Evolutionary conservation across 805 yeast species (phyloP).

Genomic region (Zygoascus ofunaensis): DNA sequence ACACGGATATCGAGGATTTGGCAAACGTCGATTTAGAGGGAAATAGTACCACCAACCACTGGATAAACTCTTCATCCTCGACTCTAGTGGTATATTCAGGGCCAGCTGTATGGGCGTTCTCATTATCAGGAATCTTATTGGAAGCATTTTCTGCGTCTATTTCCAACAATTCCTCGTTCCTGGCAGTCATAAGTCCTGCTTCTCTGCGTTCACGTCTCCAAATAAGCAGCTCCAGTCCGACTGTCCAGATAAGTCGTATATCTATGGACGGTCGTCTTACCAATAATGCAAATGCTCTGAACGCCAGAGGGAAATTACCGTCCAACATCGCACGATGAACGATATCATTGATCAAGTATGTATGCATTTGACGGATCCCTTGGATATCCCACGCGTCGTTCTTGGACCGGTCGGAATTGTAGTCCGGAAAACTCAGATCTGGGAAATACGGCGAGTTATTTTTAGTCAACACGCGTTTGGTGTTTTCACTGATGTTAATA

Average conservation of each 20-base stretch:
- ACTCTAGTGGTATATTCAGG: constrained; percentile 1
- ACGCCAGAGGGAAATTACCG: constrained; percentile 12
- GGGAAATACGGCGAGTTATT: constrained; percentile 1
- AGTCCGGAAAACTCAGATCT: background rate
- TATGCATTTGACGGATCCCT: constrained; percentile 2
- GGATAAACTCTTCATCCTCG: constrained; percentile 17
- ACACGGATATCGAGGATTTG: constrained; percentile 2
- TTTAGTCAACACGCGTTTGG: constrained; percentile 2
- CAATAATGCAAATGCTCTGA: constrained; percentile 14
- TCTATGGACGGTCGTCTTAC: constrained; percentile 12
- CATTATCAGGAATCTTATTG: background rate
- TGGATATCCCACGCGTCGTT: background rate
- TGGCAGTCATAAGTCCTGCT: constrained; percentile 1
- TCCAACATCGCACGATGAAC: constrained; percentile 12
- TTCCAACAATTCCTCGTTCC: background rate
- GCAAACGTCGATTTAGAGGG: constrained; percentile 6
- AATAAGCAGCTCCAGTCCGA: constrained; percentile 17
- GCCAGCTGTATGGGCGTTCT: constrained; percentile 9
- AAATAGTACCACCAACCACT: constrained; percentile 19
- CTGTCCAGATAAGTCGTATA: constrained; percentile 16
- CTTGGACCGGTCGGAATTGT: background rate
- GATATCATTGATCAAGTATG: constrained; percentile 10
- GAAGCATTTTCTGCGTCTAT: background rate
- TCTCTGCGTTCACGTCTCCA: constrained; percentile 14
- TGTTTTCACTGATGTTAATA: constrained; percentile 2